A percentile compares a stretch with the other conserved stretches of the same genome.
phyloP scores from a whole-genome alignment of 345 rosid genomes.

The Aquilaria malaccensis region DNA sequence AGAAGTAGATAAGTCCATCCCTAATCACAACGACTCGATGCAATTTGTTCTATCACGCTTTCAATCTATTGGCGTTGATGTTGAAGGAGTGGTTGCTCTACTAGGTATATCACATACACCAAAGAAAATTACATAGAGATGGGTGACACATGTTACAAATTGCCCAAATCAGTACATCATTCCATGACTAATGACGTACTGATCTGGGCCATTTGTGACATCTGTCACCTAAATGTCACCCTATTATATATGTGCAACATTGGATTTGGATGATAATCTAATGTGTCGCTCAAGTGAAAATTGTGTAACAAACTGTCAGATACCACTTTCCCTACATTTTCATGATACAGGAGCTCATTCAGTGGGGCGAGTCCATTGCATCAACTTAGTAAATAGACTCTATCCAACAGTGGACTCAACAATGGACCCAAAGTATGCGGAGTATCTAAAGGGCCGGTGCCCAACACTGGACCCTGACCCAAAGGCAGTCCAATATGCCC shows the following conservation, averaged over 20 bases:
- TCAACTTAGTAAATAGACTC: slow-evolving; percentile 61
- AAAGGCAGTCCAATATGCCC: slow-evolving; percentile 42
- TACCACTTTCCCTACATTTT: background rate
- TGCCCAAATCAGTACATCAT: too few species aligned
- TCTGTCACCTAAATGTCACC: too few species aligned
- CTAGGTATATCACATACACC: slow-evolving; percentile 31
- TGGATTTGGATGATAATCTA: too few species aligned
- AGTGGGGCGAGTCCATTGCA: slow-evolving; percentile 78
- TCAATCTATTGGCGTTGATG: slow-evolving; percentile 49
- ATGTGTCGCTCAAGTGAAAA: background rate
- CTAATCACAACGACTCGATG: slow-evolving; percentile 66
- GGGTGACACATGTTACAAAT: too few species aligned
- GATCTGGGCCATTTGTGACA: too few species aligned
- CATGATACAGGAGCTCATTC: slow-evolving; percentile 60
- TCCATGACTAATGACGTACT: too few species aligned
- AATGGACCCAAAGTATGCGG: slow-evolving; percentile 48
- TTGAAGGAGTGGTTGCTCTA: slow-evolving; percentile 64
- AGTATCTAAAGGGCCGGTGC: slow-evolving; percentile 59
- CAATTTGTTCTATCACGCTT: slow-evolving; percentile 51
- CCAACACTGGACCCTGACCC: slow-evolving; percentile 56
- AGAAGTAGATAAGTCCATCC: slow-evolving; percentile 34
- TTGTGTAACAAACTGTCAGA: background rate
- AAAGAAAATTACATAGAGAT: too few species aligned
- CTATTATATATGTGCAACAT: too few species aligned
- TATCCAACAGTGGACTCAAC: slow-evolving; percentile 72